Conservation (phyloP, 345 rosid genomes). For the Eucalyptus pauciflora region DNA sequence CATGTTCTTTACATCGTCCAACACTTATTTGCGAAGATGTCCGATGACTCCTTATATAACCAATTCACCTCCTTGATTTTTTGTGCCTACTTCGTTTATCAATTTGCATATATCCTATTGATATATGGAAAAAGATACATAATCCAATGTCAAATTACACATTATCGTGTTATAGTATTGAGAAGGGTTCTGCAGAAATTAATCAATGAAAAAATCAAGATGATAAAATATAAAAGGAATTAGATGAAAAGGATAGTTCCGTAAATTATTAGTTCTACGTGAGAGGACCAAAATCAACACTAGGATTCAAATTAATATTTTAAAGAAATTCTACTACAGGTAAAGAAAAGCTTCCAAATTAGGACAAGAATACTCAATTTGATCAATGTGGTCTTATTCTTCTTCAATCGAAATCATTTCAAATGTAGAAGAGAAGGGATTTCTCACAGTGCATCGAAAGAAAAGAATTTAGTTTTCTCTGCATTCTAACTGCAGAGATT, state of each 20-base stretch:
- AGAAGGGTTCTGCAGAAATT: too few species aligned
- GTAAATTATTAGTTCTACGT: background rate
- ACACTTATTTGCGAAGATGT: too few species aligned
- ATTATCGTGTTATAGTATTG: too few species aligned
- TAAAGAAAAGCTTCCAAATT: background rate
- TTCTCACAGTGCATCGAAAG: background rate
- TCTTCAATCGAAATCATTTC: background rate
- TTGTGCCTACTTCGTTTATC: too few species aligned
- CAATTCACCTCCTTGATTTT: too few species aligned
- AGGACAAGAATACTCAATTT: background rate
- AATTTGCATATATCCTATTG: too few species aligned
- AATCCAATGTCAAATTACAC: too few species aligned
- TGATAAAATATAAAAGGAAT: too few species aligned
- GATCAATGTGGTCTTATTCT: background rate
- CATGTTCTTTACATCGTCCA: too few species aligned
- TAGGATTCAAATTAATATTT: background rate
- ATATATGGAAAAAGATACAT: too few species aligned
- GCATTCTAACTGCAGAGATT: fast-evolving
- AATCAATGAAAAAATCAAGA: too few species aligned
- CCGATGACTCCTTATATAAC: too few species aligned
- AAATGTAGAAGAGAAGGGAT: background rate
- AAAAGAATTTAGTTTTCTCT: background rate
- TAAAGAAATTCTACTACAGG: fast-evolving
- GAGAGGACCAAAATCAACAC: background rate
- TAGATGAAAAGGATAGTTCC: background rate